Evolutionary conservation across 768 basidiomycete species (phyloP), one percentile per base, ranked within the genome.

Genomic region (Rhodosporidiobolus sp.): DNA sequence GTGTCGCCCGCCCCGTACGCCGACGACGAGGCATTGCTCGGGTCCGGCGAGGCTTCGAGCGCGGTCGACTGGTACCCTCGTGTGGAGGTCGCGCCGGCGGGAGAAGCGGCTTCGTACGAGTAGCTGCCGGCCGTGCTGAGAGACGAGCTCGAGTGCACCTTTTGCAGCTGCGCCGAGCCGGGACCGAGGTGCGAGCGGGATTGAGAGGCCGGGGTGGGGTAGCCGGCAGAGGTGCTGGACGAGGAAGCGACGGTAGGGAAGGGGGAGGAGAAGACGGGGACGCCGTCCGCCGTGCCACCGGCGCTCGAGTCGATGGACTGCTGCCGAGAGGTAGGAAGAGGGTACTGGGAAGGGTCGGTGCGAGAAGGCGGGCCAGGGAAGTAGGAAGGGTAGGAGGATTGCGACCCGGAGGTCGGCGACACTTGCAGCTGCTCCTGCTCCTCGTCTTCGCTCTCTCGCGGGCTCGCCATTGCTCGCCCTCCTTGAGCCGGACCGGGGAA

Each of bases 361-460:
- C 50, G 34, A 4, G 63, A 14, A 10, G 63, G 63, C 63, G 63
- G 53, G 30, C 63, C 63, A 26, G 63, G 63, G 16, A 65, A 55
- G 54, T 55, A 65, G 30, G 53, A 17, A 26, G 43, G 63, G 54
- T 56, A 48, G 8, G 45, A 14, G 16, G 30, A 9, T 28, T 54
- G 53, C 6, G 63, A 54, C 22, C 46, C 7, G 30, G n/a, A 12
- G n/a, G n/a, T 11, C 32, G 54, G 54, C 38, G 61, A 52, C 22
- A 35, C 16, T 14, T 49, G 52, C 49, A 34, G 20, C 30, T 38
- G 61, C 49, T 52, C 34, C 34, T 63, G 17, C 22, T 52, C 49
- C 20, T 63, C 34, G 1, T 50, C 60, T 10, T 8, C 45, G 53
- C 24, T 6, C 11, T 54, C 19, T 16, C 62, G 32, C 30, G 54